Evolutionary conservation across 2,329 filamentous ascomycete genomes (phyloP).

Genomic region (Diaporthe caulivora): DNA sequence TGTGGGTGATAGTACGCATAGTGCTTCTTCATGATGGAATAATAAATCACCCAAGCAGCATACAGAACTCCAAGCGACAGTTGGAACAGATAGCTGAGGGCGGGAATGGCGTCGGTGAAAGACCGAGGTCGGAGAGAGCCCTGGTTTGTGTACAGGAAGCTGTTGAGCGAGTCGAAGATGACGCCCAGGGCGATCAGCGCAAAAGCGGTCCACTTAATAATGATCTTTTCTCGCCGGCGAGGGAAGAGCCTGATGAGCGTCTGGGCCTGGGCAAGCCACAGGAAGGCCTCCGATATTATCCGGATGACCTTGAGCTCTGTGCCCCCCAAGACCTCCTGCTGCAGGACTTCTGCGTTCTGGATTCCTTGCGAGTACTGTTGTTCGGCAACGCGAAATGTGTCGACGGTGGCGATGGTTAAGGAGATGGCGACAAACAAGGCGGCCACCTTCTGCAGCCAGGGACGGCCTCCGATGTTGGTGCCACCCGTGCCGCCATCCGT

Average conservation of each 20-base stretch:
- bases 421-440: conserved; percentile 83
- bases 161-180: conserved; percentile 91
- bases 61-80: conserved; percentile 88
- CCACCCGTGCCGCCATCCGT: conserved; percentile 84
- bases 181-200: conserved; percentile 91
- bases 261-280: conserved; percentile 98
- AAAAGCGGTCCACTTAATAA: conserved; percentile 99
- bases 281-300: conserved; percentile 93
- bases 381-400: conserved; percentile 89
- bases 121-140: conserved; percentile 74
- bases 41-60: conserved; percentile 94
- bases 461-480: conserved; percentile 89
- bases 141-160: conserved; percentile 72
- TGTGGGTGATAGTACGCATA: conserved; percentile 91
- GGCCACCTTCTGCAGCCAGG: conserved; percentile 91
- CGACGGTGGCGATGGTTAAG: conserved; percentile 90
- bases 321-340: conserved; percentile 83
- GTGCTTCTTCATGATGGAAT: conserved; percentile 89
- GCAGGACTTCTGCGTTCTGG: conserved; percentile 82
- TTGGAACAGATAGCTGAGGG: conserved; percentile 91
- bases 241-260: conserved; percentile 96
- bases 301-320: conserved; percentile 90
- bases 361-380: conserved; percentile 83
- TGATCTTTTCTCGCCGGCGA: conserved; percentile 95
- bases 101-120: conserved; percentile 91